A percentile compares a stretch with the other conserved stretches of the same genome.
These are phyloP conservation scores for Suillus alpinus DNA, from an alignment of 768 basidiomycete species.

Conservation along the genomic window DNA sequence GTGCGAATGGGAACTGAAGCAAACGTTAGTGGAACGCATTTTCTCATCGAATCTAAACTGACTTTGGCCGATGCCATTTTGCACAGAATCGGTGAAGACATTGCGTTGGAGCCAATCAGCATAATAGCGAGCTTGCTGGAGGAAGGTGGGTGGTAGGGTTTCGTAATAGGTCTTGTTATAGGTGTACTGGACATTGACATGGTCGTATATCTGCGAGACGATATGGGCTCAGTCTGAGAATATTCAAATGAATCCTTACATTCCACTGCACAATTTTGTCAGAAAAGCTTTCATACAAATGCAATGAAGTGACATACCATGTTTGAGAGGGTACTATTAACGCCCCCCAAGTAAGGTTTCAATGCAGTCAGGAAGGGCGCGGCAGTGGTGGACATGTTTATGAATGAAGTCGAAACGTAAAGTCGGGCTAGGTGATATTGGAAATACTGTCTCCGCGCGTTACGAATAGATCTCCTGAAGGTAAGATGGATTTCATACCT, in stretches of 20 bases:
- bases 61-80: conserved; percentile 71
- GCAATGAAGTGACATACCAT: conserved; percentile 26
- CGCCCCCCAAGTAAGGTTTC: conserved; percentile 22
- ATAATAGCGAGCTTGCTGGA: conserved; percentile 64
- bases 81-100: conserved; percentile 58
- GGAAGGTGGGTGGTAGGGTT: conserved; percentile 64
- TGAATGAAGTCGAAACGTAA: conserved; percentile 28
- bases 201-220: conserved; percentile 58
- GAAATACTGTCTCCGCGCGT: conserved; percentile 22
- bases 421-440: conserved; percentile 24
- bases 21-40: background rate
- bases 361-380: conserved; percentile 24
- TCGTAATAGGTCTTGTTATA: conserved; percentile 77
- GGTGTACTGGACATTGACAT: conserved; percentile 62
- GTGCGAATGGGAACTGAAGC: conserved; percentile 69
- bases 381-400: conserved; percentile 16
- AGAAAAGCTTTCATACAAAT: background rate
- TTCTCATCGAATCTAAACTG: conserved; percentile 22
- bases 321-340: conserved; percentile 22
- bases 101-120: conserved; percentile 73
- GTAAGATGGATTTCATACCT: conserved; percentile 25
- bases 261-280: conserved; percentile 49
- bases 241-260: conserved; percentile 35
- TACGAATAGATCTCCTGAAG: background rate
- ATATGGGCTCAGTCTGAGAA: background rate